Evolutionary conservation across 2,329 filamentous ascomycete species (phyloP).

Genomic region (Talaromyces amestolkiae): DNA sequence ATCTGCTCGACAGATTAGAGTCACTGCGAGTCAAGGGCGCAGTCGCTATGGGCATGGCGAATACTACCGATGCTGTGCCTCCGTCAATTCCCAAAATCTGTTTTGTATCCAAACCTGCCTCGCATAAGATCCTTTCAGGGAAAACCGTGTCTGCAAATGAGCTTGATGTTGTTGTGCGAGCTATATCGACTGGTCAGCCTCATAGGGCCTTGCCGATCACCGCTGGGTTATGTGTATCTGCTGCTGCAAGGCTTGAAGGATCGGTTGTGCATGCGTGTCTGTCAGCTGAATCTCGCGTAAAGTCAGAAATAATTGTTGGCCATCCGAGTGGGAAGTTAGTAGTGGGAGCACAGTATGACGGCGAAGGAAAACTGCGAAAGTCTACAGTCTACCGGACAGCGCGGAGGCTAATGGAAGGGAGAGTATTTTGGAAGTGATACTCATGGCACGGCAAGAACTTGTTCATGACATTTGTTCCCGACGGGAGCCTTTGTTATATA

Average conservation of each 20-base stretch:
- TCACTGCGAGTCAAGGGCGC: slow-evolving; percentile 58
- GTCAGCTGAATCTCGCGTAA: slow-evolving; percentile 25
- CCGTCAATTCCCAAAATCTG: slow-evolving; percentile 65
- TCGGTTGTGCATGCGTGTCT: slow-evolving; percentile 38
- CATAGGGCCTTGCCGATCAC: slow-evolving; percentile 59
- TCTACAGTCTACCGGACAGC: slow-evolving; percentile 51
- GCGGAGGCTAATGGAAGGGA: slow-evolving; percentile 49
- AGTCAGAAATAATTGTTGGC: slow-evolving; percentile 40
- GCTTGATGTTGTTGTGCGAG: slow-evolving; percentile 46
- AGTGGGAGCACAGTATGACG: slow-evolving; percentile 43
- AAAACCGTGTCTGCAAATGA: slow-evolving; percentile 29
- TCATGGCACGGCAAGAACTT: neutral
- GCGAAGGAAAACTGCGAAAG: slow-evolving; percentile 33
- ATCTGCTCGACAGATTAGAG: slow-evolving; percentile 51
- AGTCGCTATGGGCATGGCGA: slow-evolving; percentile 60
- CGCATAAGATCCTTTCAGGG: slow-evolving; percentile 40
- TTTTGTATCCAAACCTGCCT: slow-evolving; percentile 48
- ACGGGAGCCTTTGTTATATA: neutral
- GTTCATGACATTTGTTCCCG: neutral
- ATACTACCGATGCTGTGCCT: slow-evolving; percentile 45
- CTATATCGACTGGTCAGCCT: slow-evolving; percentile 56
- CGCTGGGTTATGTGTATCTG: slow-evolving; percentile 51
- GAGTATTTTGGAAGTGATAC: slow-evolving; percentile 40
- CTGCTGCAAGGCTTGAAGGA: slow-evolving; percentile 48
- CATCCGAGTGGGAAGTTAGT: slow-evolving; percentile 50